These are phyloP conservation scores for Psilocybe sp. DNA, from an alignment of 768 basidiomycete genomes.

Conservation along the genomic window DNA sequence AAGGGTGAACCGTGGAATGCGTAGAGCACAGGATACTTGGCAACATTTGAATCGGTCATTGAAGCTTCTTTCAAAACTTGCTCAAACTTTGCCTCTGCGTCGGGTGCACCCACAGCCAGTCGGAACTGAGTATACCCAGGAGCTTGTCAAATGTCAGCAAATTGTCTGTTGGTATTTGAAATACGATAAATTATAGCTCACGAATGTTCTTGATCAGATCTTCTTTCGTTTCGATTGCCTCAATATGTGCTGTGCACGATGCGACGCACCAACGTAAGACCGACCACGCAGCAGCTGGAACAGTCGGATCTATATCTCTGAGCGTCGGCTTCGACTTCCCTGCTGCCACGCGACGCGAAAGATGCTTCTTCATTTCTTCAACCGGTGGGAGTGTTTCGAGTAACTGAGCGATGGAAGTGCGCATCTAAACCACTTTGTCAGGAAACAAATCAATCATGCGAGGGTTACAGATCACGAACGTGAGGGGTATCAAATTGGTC, in stretches of 20 bases:
- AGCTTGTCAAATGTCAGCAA: constrained; percentile 26
- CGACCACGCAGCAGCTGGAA: constrained; percentile 63
- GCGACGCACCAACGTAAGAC: constrained; percentile 67
- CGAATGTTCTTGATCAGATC: constrained; percentile 56
- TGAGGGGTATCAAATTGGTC: constrained; percentile 38
- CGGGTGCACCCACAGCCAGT: constrained; percentile 69
- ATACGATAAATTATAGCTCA: constrained; percentile 16
- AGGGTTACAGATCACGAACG: constrained; percentile 24
- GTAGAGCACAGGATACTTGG: constrained; percentile 44
- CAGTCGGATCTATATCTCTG: constrained; percentile 43
- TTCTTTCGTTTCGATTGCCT: constrained; percentile 54
- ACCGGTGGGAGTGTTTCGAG: constrained; percentile 49
- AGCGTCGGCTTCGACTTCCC: constrained; percentile 55
- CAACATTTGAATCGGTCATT: constrained; percentile 34
- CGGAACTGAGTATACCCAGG: constrained; percentile 59
- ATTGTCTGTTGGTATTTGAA: not conserved
- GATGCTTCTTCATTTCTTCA: constrained; percentile 55
- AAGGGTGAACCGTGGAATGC: constrained; percentile 69
- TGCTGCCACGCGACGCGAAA: constrained; percentile 45
- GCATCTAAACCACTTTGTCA: constrained; percentile 36
- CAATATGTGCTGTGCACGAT: constrained; percentile 69
- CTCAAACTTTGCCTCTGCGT: constrained; percentile 66
- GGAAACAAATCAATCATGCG: not conserved
- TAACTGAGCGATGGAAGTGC: constrained; percentile 37
- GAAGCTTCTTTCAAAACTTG: constrained; percentile 40